Conservation (phyloP, 768 basidiomycete species). For the Macrolepiota albuminosa region DNA sequence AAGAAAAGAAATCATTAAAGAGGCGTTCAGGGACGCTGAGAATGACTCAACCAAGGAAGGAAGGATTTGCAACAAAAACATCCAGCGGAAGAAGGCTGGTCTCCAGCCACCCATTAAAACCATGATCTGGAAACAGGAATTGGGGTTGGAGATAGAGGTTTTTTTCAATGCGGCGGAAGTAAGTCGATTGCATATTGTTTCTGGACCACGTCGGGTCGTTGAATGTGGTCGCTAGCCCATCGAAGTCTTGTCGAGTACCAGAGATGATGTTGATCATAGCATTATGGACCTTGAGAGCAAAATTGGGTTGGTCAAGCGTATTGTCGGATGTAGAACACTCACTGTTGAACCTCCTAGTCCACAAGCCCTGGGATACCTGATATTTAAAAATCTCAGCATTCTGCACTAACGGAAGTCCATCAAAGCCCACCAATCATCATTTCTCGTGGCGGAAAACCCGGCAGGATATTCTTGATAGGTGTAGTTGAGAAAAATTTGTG, state of each 20-base stretch:
- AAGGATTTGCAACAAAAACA: background rate
- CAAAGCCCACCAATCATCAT: constrained; percentile 22
- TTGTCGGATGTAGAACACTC: background rate
- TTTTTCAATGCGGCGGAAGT: constrained; percentile 22
- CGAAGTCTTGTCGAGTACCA: constrained; percentile 20
- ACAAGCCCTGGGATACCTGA: constrained; percentile 26
- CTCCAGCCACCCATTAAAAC: constrained; percentile 26
- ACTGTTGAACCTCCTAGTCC: constrained; percentile 28
- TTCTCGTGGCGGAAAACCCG: constrained; percentile 20
- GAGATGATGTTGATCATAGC: constrained; percentile 26
- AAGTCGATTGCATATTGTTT: constrained; percentile 23
- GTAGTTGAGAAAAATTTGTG: constrained; percentile 24
- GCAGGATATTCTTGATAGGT: constrained; percentile 24
- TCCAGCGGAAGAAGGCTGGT: constrained; percentile 14
- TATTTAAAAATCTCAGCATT: background rate
- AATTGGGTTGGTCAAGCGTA: background rate
- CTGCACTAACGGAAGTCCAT: constrained; percentile 4
- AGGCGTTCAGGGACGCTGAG: constrained; percentile 13
- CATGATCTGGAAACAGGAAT: constrained; percentile 18
- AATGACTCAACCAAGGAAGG: constrained; percentile 21
- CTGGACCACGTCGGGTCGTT: constrained; percentile 23
- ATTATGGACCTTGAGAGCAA: constrained; percentile 20
- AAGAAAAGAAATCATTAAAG: constrained; percentile 14
- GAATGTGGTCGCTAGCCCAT: constrained; percentile 20
- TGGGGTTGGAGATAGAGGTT: constrained; percentile 15